Conservation (phyloP, 2,329 filamentous ascomycete genomes). For the Trichoderma afroharzianum region DNA sequence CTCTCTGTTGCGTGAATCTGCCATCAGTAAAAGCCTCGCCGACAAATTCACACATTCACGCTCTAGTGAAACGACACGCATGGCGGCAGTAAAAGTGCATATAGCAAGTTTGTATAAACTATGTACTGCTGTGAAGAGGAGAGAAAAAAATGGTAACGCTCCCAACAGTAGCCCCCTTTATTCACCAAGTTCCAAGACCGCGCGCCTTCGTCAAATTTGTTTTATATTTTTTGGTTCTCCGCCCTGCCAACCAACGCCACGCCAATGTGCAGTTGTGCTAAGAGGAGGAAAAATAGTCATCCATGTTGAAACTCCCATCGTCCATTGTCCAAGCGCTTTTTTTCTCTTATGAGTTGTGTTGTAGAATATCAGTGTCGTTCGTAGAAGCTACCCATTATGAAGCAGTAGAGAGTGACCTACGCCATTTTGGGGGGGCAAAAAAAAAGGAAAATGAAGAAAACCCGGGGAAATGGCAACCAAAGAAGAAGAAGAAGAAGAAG, state of each 20-base stretch:
- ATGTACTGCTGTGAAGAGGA: background rate
- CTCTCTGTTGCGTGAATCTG: background rate
- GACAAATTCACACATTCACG: background rate
- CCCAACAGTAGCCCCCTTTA: background rate
- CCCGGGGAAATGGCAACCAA: background rate
- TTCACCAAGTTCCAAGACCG: background rate
- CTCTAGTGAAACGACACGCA: background rate
- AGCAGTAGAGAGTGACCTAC: background rate
- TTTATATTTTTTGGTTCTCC: slow-evolving; percentile 7
- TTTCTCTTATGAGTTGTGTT: slow-evolving; percentile 1
- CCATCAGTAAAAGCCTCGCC: background rate
- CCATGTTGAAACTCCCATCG: background rate
- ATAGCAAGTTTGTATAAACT: background rate
- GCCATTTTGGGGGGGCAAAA: background rate
- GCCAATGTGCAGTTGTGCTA: slow-evolving; percentile 16
- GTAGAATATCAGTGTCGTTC: background rate
- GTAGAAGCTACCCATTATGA: background rate
- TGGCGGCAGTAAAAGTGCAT: background rate
- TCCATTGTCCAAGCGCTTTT: background rate
- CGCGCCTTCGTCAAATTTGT: background rate
- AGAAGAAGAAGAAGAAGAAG: background rate
- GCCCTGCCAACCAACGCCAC: slow-evolving; percentile 15
- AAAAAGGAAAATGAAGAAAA: background rate
- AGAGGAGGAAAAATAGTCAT: background rate
- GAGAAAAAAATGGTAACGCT: background rate